Evolutionary conservation across 2,329 filamentous ascomycete genomes (phyloP).

Genomic region (Arthroderma sp.): DNA sequence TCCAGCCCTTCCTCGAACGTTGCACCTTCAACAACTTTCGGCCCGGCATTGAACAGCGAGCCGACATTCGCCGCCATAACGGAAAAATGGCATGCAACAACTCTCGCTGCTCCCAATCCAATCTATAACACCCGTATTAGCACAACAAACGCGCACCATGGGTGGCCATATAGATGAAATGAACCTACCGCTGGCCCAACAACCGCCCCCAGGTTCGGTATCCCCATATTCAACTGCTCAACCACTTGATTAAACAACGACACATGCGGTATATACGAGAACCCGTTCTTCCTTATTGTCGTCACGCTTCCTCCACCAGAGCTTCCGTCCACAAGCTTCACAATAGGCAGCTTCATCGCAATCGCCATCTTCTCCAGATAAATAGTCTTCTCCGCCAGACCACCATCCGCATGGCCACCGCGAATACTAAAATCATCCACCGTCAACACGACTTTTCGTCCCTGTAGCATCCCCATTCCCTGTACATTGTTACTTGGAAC

Average conservation of each 20-base stretch:
- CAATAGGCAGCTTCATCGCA: slow-evolving; percentile 43
- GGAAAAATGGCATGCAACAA: slow-evolving; percentile 50
- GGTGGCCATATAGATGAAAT: background rate
- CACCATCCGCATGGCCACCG: slow-evolving; percentile 51
- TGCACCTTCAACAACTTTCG: slow-evolving; percentile 48
- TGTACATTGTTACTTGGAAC: slow-evolving; percentile 52
- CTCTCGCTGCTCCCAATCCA: slow-evolving; percentile 48
- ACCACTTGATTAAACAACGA: slow-evolving; percentile 41
- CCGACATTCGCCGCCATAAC: slow-evolving; percentile 54
- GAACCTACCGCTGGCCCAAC: slow-evolving; percentile 42
- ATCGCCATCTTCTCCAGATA: slow-evolving; percentile 51
- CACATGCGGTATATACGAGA: slow-evolving; percentile 48
- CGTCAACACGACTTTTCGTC: slow-evolving; percentile 45
- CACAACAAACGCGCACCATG: background rate
- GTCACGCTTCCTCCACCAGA: slow-evolving; percentile 51
- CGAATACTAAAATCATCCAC: slow-evolving; percentile 52
- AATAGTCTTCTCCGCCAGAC: slow-evolving; percentile 44
- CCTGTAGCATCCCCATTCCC: slow-evolving; percentile 41
- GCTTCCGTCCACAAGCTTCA: slow-evolving; percentile 52
- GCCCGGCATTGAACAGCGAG: slow-evolving; percentile 50
- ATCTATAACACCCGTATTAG: slow-evolving; percentile 26
- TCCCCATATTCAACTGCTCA: slow-evolving; percentile 48
- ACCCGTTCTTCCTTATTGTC: slow-evolving; percentile 43
- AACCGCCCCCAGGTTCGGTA: slow-evolving; percentile 51
- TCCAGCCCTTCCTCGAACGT: slow-evolving; percentile 52